phyloP scores from a whole-genome alignment of 163 green algal genomes.

The Scenedesmus sp. region DNA sequence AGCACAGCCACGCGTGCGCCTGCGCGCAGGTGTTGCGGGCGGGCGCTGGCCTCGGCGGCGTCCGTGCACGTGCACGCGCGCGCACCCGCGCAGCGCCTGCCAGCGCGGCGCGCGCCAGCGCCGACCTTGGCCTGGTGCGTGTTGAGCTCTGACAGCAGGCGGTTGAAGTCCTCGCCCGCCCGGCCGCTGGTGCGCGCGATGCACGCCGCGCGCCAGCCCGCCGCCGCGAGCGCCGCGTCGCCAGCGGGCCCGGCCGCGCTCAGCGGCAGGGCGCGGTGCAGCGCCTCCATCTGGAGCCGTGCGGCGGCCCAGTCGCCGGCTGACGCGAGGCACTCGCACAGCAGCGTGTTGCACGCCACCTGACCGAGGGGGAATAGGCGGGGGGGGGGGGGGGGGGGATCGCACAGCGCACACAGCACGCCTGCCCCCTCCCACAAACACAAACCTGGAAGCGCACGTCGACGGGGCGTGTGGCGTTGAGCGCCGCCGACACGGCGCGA shows the following conservation, averaged over 20 bases:
- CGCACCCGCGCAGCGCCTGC: background rate
- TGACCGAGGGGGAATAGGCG: slow-evolving; percentile 33
- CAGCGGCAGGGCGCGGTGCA: slow-evolving; percentile 40
- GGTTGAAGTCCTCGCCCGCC: slow-evolving; percentile 8
- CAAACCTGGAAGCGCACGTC: slow-evolving; percentile 44
- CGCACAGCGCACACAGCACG: slow-evolving; percentile 4
- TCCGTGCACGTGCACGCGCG: background rate
- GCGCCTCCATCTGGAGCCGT: slow-evolving; percentile 41
- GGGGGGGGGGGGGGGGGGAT: too few species aligned
- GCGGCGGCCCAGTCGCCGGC: slow-evolving; percentile 49
- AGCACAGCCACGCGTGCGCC: slow-evolving; percentile 54
- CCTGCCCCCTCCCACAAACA: background rate
- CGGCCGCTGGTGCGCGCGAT: slow-evolving; percentile 31
- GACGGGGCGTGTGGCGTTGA: slow-evolving; percentile 51
- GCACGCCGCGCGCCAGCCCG: slow-evolving; percentile 56
- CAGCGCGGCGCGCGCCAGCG: background rate
- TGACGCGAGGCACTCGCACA: slow-evolving; percentile 55
- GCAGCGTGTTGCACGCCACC: slow-evolving; percentile 58
- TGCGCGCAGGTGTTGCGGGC: too few species aligned
- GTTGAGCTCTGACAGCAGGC: slow-evolving; percentile 26
- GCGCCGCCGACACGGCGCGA: background rate
- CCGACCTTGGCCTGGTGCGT: slow-evolving; percentile 45
- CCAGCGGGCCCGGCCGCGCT: slow-evolving; percentile 36
- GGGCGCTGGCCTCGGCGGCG: too few species aligned
- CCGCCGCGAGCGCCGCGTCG: slow-evolving; percentile 30